Conservation (phyloP, 75 land plant genomes). For the Azolla pinnata region DNA sequence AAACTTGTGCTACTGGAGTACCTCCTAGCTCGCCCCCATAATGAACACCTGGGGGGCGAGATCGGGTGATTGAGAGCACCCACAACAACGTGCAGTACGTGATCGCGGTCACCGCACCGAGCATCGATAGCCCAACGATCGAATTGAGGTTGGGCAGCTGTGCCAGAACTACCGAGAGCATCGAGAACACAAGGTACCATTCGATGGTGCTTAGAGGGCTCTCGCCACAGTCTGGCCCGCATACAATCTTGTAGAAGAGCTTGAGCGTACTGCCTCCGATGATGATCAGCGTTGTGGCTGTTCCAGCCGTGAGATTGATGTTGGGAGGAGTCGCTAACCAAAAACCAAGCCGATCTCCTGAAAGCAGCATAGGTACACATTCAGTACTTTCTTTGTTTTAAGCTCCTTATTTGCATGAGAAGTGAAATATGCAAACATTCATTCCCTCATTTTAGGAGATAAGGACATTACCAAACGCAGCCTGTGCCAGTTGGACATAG, state of each 20-base stretch:
- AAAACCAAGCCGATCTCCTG: slow-evolving; percentile 51
- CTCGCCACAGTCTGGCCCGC: slow-evolving; percentile 35
- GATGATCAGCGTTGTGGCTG: slow-evolving; percentile 50
- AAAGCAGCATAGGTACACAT: not conserved
- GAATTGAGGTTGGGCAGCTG: slow-evolving; percentile 99
- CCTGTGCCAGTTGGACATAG: slow-evolving; percentile 47
- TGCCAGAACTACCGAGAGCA: slow-evolving; percentile 43
- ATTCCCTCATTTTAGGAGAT: no score
- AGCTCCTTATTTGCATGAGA: no score
- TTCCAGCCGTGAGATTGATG: slow-evolving; percentile 72
- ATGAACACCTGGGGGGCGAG: slow-evolving; percentile 37
- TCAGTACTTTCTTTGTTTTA: no score
- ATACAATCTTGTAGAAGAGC: slow-evolving; percentile 54
- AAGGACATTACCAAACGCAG: slow-evolving; percentile 52
- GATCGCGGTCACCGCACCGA: slow-evolving; percentile 73
- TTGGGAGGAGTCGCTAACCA: slow-evolving; percentile 43
- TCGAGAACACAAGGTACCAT: slow-evolving; percentile 82
- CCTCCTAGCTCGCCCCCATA: slow-evolving; percentile 26
- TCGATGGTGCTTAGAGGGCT: slow-evolving; percentile 48
- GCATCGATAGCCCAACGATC: slow-evolving; percentile 70
- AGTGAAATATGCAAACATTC: no score
- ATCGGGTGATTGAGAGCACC: slow-evolving; percentile 48
- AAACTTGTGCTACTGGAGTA: slow-evolving; percentile 14
- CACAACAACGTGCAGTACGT: slow-evolving; percentile 67
- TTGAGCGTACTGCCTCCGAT: slow-evolving; percentile 60